phyloP scores from a whole-genome alignment of 768 basidiomycete species.

The Rickenella mellea region DNA sequence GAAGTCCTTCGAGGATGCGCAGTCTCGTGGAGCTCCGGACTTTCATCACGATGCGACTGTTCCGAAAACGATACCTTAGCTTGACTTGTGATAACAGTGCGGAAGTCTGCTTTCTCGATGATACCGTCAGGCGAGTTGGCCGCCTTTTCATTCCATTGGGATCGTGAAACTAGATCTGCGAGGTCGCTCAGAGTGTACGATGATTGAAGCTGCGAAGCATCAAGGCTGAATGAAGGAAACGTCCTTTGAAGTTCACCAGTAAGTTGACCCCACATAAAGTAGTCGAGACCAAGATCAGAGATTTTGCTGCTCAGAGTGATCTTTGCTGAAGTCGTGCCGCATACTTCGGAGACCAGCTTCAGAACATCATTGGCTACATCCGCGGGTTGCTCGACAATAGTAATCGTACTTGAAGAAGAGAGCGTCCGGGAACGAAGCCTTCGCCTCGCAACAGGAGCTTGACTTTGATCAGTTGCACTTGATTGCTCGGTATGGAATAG shows the following conservation, averaged over 20 bases:
- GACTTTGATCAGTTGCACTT: not conserved
- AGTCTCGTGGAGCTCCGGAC: not conserved
- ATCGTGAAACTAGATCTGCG: slow-evolving; percentile 18
- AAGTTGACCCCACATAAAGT: slow-evolving; percentile 24
- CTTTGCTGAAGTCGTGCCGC: slow-evolving; percentile 18
- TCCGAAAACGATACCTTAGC: not conserved
- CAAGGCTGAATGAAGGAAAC: slow-evolving; percentile 24
- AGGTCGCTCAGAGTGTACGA: slow-evolving; percentile 30
- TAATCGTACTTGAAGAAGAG: not conserved
- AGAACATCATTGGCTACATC: slow-evolving; percentile 16
- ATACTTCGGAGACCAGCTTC: slow-evolving; percentile 30
- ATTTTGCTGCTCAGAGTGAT: slow-evolving; percentile 9
- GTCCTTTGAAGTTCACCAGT: slow-evolving; percentile 24
- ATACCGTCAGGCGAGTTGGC: too few relatives aligned
- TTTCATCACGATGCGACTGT: too few relatives aligned
- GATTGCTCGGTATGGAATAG: too few relatives aligned
- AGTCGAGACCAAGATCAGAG: slow-evolving; percentile 16
- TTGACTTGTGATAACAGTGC: not conserved
- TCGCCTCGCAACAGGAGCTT: too few relatives aligned
- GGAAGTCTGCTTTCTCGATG: not conserved
- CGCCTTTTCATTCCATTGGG: too few relatives aligned
- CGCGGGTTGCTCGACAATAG: not conserved
- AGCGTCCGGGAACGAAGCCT: not conserved
- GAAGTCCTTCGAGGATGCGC: too few relatives aligned
- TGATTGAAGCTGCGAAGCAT: slow-evolving; percentile 20